Conservation (phyloP, 2,329 filamentous ascomycete species). For the Penicillium psychrosexuale region DNA sequence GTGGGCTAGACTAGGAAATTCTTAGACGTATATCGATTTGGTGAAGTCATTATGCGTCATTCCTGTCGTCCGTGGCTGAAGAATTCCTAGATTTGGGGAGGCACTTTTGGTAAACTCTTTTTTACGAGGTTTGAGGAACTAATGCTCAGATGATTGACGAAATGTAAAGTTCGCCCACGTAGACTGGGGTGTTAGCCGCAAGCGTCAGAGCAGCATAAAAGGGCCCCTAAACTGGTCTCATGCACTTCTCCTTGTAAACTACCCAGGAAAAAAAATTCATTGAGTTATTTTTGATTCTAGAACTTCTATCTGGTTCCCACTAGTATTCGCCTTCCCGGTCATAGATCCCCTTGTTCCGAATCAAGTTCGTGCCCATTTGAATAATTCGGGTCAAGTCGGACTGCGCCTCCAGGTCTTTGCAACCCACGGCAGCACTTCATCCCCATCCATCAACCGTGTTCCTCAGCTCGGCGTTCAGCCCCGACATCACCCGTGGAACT, state of each 20-base stretch:
- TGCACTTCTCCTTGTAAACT: background rate
- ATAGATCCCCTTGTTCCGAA: constrained; percentile 12
- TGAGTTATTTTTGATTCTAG: constrained; percentile 7
- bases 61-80: constrained; percentile 7
- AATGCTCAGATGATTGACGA: background rate
- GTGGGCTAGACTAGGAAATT: background rate
- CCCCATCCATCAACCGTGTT: constrained; percentile 20
- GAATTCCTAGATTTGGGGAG: background rate
- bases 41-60: constrained; percentile 28
- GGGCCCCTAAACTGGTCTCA: background rate
- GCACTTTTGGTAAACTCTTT: background rate
- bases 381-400: constrained; percentile 34
- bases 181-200: background rate
- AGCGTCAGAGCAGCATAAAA: constrained; percentile 7
- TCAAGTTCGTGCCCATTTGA: constrained; percentile 23
- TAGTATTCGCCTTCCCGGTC: constrained; percentile 8
- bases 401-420: constrained; percentile 23
- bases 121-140: too few species aligned
- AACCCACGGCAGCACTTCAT: constrained; percentile 22
- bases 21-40: background rate
- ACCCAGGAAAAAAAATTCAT: background rate
- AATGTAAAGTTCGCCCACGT: background rate
- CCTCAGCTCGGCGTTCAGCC: constrained; percentile 26
- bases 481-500: constrained; percentile 43
- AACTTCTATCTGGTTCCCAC: background rate